These are phyloP conservation scores for Paragyromitra xinjiangensis DNA, from an alignment of 495 filamentous ascomycete genomes.

Conservation along the genomic window DNA sequence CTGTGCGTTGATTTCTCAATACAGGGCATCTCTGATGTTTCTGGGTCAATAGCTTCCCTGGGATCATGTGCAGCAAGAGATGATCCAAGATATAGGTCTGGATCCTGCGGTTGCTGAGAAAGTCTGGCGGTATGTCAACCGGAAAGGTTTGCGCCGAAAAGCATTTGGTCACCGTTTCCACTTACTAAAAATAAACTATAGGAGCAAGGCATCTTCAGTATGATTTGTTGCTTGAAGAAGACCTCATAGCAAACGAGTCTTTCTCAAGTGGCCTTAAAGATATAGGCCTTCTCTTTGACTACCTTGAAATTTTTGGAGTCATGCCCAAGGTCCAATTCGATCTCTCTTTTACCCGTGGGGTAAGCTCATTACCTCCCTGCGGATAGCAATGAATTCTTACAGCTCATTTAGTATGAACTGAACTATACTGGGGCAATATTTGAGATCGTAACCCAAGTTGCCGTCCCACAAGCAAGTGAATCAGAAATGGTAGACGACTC, in stretches of 20 bases:
- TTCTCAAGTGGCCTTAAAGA: conserved; percentile 81
- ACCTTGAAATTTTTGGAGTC: conserved; percentile 76
- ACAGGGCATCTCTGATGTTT: conserved; percentile 33
- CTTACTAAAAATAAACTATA: conserved; percentile 15
- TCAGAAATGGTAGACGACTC: conserved; percentile 73
- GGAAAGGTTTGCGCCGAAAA: conserved; percentile 64
- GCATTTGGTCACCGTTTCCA: not conserved
- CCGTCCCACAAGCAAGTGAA: conserved; percentile 64
- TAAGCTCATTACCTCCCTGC: conserved; percentile 1
- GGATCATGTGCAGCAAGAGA: conserved; percentile 84
- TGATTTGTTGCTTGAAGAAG: conserved; percentile 69
- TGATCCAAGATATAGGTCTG: conserved; percentile 86
- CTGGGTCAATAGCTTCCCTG: conserved; percentile 65
- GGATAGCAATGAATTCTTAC: not conserved
- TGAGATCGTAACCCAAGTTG: conserved; percentile 83
- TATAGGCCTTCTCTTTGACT: conserved; percentile 79
- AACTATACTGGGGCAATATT: conserved; percentile 90
- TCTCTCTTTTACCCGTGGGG: conserved; percentile 53
- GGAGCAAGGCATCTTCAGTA: conserved; percentile 69
- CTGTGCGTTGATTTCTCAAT: not conserved
- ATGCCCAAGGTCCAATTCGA: conserved; percentile 64
- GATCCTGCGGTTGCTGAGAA: conserved; percentile 74
- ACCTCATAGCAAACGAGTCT: conserved; percentile 70
- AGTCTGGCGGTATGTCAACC: conserved; percentile 78
- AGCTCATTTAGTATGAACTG: conserved; percentile 81